These are phyloP conservation scores for Pseudogymnoascus sp. DNA, from an alignment of 2,329 filamentous ascomycete species.

Conservation along the genomic window DNA sequence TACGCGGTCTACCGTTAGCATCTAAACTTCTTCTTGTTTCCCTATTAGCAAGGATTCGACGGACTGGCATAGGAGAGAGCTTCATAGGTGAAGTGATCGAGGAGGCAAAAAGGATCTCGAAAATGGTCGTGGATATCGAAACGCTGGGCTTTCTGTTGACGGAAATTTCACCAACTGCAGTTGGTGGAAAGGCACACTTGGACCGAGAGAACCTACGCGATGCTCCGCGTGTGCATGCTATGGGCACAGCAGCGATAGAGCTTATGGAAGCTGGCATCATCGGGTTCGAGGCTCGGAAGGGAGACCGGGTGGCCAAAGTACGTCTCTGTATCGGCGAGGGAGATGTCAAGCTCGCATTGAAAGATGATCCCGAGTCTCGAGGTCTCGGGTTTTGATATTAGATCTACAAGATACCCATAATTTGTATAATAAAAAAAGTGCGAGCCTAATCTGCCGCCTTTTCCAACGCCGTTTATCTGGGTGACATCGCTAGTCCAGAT, in stretches of 20 bases:
- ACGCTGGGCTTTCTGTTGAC: slow-evolving; percentile 48
- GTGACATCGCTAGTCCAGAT: slow-evolving; percentile 7
- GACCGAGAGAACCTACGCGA: slow-evolving; percentile 22
- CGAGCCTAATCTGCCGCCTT: slow-evolving; percentile 7
- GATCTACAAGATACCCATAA: slow-evolving; percentile 10
- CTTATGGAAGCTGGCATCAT: slow-evolving; percentile 82
- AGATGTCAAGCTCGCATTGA: slow-evolving; percentile 78
- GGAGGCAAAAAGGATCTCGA: slow-evolving; percentile 64
- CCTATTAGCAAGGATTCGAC: slow-evolving; percentile 65
- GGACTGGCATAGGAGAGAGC: slow-evolving; percentile 80
- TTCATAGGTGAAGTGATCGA: slow-evolving; percentile 83
- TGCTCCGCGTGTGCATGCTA: slow-evolving; percentile 42
- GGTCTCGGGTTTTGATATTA: slow-evolving; percentile 30
- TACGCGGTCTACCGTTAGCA: slow-evolving; percentile 71
- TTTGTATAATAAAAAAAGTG: background rate
- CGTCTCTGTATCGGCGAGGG: slow-evolving; percentile 81
- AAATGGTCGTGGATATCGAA: slow-evolving; percentile 50
- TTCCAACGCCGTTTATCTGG: slow-evolving; percentile 3
- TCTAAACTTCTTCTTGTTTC: slow-evolving; percentile 82
- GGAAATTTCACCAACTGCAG: slow-evolving; percentile 9
- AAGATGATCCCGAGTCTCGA: slow-evolving; percentile 80
- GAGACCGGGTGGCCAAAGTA: slow-evolving; percentile 81
- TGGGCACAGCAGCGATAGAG: slow-evolving; percentile 69
- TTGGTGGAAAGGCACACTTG: background rate
- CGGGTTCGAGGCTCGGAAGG: slow-evolving; percentile 68